phyloP scores from a whole-genome alignment of 1,284 basidiomycete genomes.

The Rhodofomes roseus region DNA sequence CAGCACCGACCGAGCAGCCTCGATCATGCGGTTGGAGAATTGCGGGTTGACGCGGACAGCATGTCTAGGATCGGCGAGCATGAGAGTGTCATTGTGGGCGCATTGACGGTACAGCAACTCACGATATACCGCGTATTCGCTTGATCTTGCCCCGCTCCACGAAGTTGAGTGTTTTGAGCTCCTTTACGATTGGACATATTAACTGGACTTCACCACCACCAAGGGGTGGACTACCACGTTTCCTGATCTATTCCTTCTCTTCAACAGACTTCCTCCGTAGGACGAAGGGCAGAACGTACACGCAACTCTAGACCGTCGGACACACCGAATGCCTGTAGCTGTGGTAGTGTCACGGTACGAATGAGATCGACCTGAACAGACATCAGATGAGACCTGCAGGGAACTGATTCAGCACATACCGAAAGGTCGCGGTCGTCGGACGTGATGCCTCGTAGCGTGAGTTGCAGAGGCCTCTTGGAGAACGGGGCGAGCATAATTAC shows the following conservation, averaged over 20 bases:
- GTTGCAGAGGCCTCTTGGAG: slow-evolving; percentile 81
- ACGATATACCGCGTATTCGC: slow-evolving; percentile 95
- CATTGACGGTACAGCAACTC: slow-evolving; percentile 31
- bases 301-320: slow-evolving; percentile 84
- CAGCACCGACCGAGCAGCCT: slow-evolving; percentile 85
- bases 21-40: slow-evolving; percentile 97
- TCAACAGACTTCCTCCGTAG: slow-evolving; percentile 3
- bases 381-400: background rate
- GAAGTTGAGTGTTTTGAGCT: slow-evolving; percentile 90
- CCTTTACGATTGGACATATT: slow-evolving; percentile 87
- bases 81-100: background rate
- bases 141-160: slow-evolving; percentile 88
- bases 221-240: slow-evolving; percentile 85
- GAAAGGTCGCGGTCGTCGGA: slow-evolving; percentile 87
- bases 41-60: slow-evolving; percentile 95
- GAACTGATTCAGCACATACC: slow-evolving; percentile 40
- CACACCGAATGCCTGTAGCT: slow-evolving; percentile 87
- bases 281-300: slow-evolving; percentile 37
- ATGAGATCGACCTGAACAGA: slow-evolving; percentile 75
- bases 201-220: slow-evolving; percentile 96
- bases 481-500: slow-evolving; percentile 91
- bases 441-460: slow-evolving; percentile 88
- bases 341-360: slow-evolving; percentile 90
- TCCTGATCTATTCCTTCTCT: slow-evolving; percentile 68
- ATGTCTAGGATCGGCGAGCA: slow-evolving; percentile 49